Evolutionary conservation across 257 asterid genomes (phyloP).

Genomic region (Primulina eburnea): DNA sequence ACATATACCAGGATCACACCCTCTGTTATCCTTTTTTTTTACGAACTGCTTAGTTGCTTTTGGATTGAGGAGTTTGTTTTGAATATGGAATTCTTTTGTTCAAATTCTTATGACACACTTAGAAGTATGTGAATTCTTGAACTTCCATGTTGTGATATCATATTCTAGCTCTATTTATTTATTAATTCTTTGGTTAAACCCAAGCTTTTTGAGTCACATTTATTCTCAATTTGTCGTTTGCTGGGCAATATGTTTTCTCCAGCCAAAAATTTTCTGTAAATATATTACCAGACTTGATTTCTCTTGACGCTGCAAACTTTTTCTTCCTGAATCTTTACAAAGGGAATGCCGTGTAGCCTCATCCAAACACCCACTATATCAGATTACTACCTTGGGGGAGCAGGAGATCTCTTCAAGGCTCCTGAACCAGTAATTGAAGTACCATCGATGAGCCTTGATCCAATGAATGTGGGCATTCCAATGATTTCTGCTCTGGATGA

Average conservation of each 20-base stretch:
- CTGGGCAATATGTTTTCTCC: not conserved
- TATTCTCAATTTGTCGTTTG: not conserved
- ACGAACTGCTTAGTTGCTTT: not conserved
- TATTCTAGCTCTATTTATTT: not conserved
- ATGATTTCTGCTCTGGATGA: conserved; percentile 50
- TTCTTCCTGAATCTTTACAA: not conserved
- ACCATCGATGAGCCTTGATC: conserved; percentile 42
- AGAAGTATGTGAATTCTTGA: not conserved
- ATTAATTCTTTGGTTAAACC: not conserved
- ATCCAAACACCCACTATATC: conserved; percentile 33
- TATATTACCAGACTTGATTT: not conserved
- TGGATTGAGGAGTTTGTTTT: not conserved
- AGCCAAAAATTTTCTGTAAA: not conserved
- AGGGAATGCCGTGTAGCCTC: conserved; percentile 26
- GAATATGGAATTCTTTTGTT: not conserved
- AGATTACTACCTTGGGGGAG: conserved; percentile 50
- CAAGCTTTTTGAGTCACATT: not conserved
- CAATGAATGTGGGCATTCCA: conserved; percentile 41
- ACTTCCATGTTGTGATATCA: not conserved
- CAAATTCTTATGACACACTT: not conserved
- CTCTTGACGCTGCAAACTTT: not conserved
- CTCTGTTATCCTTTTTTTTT: not conserved
- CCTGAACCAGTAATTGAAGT: conserved; percentile 49
- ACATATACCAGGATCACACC: not conserved
- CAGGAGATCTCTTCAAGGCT: conserved; percentile 56